These are phyloP conservation scores for Albatrellus ellisii DNA, from an alignment of 768 basidiomycete genomes.

Conservation along the genomic window DNA sequence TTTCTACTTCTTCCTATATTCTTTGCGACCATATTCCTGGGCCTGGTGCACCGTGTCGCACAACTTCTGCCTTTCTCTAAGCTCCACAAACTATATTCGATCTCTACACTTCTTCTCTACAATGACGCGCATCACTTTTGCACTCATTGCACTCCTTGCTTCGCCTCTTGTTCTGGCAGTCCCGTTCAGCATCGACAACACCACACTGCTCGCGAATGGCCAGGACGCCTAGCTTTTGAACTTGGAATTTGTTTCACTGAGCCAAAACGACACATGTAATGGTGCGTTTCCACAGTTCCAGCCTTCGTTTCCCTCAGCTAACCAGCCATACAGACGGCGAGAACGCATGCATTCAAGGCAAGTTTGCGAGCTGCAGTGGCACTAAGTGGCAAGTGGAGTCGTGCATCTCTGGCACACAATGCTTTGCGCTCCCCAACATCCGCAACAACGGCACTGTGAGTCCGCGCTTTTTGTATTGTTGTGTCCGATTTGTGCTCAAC, in stretches of 20 bases:
- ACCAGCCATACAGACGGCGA: constrained; percentile 22
- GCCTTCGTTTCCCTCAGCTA: background rate
- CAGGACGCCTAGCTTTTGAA: constrained; percentile 39
- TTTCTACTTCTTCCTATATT: too few species aligned
- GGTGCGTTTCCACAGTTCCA: constrained; percentile 19
- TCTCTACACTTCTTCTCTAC: constrained; percentile 12
- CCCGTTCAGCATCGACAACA: constrained; percentile 26
- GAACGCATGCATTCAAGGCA: constrained; percentile 30
- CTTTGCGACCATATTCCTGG: too few species aligned
- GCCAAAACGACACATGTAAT: constrained; percentile 29
- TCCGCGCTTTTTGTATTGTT: background rate
- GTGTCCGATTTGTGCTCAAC: background rate
- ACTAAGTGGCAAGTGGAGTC: constrained; percentile 25
- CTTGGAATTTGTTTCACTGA: constrained; percentile 28
- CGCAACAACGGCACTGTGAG: constrained; percentile 33
- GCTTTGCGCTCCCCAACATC: constrained; percentile 40
- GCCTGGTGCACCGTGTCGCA: constrained; percentile 11
- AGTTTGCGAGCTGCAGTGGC: constrained; percentile 28
- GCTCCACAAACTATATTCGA: background rate
- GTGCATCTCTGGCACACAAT: constrained; percentile 26
- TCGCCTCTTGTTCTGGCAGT: constrained; percentile 19
- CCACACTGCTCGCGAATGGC: constrained; percentile 34
- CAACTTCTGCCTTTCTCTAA: background rate
- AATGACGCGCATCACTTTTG: constrained; percentile 14
- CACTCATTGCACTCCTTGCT: constrained; percentile 12